phyloP scores from a whole-genome alignment of 495 filamentous ascomycete genomes.

The Neurospora sp. region DNA sequence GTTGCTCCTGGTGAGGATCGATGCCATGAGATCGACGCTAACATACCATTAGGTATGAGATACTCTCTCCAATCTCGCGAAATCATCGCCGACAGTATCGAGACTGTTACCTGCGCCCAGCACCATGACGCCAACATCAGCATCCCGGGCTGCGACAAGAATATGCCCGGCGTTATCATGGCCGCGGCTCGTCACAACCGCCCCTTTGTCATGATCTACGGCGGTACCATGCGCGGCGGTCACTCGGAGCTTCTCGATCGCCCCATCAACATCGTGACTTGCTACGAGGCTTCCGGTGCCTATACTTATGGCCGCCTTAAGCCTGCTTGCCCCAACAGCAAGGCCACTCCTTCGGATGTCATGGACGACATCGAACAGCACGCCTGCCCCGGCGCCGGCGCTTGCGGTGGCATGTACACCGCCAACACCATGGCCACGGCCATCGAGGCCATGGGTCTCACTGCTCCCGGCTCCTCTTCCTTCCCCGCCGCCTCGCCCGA shows the following conservation, averaged over 20 bases:
- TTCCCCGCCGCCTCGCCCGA: slow-evolving; percentile 80
- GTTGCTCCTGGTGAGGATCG: background rate
- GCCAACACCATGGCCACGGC: slow-evolving; percentile 97
- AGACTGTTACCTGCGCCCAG: slow-evolving; percentile 81
- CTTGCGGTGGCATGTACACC: slow-evolving; percentile 96
- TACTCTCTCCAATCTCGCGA: slow-evolving; percentile 94
- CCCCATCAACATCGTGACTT: slow-evolving; percentile 79
- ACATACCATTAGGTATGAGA: slow-evolving; percentile 63
- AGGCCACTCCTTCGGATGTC: slow-evolving; percentile 59
- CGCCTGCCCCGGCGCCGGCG: slow-evolving; percentile 82
- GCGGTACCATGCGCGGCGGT: slow-evolving; percentile 81
- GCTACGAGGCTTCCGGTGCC: slow-evolving; percentile 88
- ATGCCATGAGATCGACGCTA: background rate
- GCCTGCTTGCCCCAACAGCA: slow-evolving; percentile 27
- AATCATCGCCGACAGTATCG: slow-evolving; percentile 90
- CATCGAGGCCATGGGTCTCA: slow-evolving; percentile 91
- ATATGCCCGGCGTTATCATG: slow-evolving; percentile 80
- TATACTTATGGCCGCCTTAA: slow-evolving; percentile 60
- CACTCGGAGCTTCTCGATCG: slow-evolving; percentile 68
- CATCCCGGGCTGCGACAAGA: slow-evolving; percentile 96
- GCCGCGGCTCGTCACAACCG: slow-evolving; percentile 78
- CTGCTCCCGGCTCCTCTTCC: slow-evolving; percentile 80
- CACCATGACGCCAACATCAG: slow-evolving; percentile 90
- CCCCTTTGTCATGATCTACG: slow-evolving; percentile 69
- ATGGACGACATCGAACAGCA: slow-evolving; percentile 79